Conservation (phyloP, 2,329 filamentous ascomycete species). For the Macrophomina phaseolina region DNA sequence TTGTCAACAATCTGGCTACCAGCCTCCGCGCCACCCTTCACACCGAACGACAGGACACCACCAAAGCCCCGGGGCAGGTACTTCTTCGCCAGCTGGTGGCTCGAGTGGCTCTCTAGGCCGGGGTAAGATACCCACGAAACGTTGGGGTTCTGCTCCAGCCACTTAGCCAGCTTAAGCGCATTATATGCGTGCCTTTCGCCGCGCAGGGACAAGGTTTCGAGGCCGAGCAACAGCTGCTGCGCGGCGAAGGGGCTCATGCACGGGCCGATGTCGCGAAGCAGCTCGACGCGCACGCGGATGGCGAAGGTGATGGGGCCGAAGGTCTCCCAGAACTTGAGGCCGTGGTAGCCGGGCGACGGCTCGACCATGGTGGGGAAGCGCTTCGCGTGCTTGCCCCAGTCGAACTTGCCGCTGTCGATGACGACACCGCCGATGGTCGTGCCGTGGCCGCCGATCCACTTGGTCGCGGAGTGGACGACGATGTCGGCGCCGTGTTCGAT, state of each 20-base stretch:
- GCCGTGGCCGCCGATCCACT: constrained; percentile 96
- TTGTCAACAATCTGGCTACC: constrained; percentile 89
- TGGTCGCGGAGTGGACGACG: constrained; percentile 91
- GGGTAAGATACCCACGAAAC: constrained; percentile 96
- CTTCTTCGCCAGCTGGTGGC: constrained; percentile 80
- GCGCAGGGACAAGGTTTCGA: constrained; percentile 88
- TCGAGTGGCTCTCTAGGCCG: constrained; percentile 80
- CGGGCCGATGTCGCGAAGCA: constrained; percentile 84
- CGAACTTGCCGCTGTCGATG: constrained; percentile 88
- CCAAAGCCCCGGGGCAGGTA: constrained; percentile 86
- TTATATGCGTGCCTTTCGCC: constrained; percentile 88
- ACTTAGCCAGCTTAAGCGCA: constrained; percentile 77
- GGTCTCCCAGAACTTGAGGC: constrained; percentile 91
- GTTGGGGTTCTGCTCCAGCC: constrained; percentile 81
- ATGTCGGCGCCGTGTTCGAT: constrained; percentile 93
- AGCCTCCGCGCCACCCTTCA: constrained; percentile 84
- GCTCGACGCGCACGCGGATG: constrained; percentile 85
- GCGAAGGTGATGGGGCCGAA: constrained; percentile 84
- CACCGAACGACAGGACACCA: constrained; percentile 90
- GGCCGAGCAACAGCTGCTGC: constrained; percentile 85
- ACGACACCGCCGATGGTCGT: constrained; percentile 89
- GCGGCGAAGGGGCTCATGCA: constrained; percentile 88
- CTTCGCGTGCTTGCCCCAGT: constrained; percentile 83
- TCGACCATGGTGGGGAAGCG: constrained; percentile 94
- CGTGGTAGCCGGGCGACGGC: constrained; percentile 87